A percentile compares a stretch with the other conserved stretches of the same genome.
These are phyloP conservation scores for Tolypocladium album DNA, from an alignment of 2,329 filamentous ascomycete species.

Conservation along the genomic window DNA sequence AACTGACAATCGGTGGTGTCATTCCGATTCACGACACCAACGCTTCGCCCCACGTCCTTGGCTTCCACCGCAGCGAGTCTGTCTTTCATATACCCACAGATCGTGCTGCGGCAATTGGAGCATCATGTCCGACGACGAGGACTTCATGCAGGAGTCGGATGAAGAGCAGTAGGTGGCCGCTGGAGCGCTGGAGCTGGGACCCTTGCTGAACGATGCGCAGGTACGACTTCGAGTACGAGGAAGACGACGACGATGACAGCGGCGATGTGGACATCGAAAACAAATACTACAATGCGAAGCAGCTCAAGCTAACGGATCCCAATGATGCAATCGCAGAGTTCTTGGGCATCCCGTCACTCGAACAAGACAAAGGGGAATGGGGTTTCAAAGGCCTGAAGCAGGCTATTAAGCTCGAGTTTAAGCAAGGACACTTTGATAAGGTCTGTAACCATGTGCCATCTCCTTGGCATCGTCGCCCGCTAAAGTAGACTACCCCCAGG, in stretches of 20 bases:
- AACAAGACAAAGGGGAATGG: constrained; percentile 93
- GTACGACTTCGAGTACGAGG: constrained; percentile 98
- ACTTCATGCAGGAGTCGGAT: constrained; percentile 38
- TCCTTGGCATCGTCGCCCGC: constrained; percentile 10
- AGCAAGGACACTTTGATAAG: constrained; percentile 76
- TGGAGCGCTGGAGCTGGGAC: background rate
- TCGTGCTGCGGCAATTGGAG: background rate
- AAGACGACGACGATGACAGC: constrained; percentile 76
- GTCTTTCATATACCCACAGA: background rate
- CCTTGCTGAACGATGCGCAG: constrained; percentile 13
- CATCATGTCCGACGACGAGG: constrained; percentile 41
- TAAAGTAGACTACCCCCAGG: constrained; percentile 36
- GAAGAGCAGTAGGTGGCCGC: constrained; percentile 28
- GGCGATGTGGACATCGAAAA: constrained; percentile 95
- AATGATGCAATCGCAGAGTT: constrained; percentile 89
- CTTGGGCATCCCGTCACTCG: constrained; percentile 71
- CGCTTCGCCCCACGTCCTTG: background rate
- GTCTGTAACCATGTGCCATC: constrained; percentile 29
- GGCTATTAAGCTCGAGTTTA: constrained; percentile 94
- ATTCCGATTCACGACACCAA: background rate
- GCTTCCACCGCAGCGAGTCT: constrained; percentile 4
- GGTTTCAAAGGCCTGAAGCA: constrained; percentile 98
- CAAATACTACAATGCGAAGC: constrained; percentile 99
- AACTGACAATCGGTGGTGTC: background rate
- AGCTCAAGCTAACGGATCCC: constrained; percentile 79